Percentiles rank a stretch among this genome's conserved stretches.
These are phyloP conservation scores for Cutaneotrichosporon sp. DNA, from an alignment of 1,284 basidiomycete species.

Conservation along the genomic window DNA sequence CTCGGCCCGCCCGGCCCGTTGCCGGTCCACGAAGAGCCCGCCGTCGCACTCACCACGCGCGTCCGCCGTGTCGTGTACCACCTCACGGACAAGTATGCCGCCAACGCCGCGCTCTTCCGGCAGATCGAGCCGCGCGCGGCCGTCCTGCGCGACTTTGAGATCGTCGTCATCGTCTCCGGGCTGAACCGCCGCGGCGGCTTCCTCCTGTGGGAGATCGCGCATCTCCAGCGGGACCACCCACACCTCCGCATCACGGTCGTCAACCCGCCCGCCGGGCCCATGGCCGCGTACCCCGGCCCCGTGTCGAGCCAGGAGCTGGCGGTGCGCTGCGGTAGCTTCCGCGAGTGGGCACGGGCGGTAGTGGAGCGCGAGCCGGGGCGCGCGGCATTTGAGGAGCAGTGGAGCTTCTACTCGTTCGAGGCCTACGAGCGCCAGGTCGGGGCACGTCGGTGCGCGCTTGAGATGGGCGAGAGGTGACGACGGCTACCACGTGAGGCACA, in stretches of 20 bases:
- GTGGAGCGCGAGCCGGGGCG: neutral
- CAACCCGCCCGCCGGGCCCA: neutral
- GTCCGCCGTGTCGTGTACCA: conserved; percentile 3
- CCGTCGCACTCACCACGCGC: neutral
- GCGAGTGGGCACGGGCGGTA: conserved; percentile 2
- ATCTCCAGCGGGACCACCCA: neutral
- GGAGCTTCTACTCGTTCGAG: neutral
- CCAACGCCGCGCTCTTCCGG: neutral
- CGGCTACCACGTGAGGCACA: too few species aligned
- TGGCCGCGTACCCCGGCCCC: neutral
- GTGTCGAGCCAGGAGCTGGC: neutral
- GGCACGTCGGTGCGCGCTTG: neutral
- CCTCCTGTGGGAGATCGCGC: neutral
- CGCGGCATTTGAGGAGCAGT: neutral
- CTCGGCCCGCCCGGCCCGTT: neutral
- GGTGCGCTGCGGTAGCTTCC: neutral
- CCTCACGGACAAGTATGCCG: neutral
- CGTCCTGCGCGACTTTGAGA: neutral
- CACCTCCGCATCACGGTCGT: conserved; percentile 2
- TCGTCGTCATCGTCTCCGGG: neutral
- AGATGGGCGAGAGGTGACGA: neutral
- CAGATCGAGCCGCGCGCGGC: neutral
- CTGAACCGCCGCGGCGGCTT: conserved; percentile 1
- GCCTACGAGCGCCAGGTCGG: neutral
- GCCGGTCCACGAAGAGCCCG: neutral